Conservation (phyloP, 2,329 filamentous ascomycete genomes). For the Coniochaeta ligniaria region DNA sequence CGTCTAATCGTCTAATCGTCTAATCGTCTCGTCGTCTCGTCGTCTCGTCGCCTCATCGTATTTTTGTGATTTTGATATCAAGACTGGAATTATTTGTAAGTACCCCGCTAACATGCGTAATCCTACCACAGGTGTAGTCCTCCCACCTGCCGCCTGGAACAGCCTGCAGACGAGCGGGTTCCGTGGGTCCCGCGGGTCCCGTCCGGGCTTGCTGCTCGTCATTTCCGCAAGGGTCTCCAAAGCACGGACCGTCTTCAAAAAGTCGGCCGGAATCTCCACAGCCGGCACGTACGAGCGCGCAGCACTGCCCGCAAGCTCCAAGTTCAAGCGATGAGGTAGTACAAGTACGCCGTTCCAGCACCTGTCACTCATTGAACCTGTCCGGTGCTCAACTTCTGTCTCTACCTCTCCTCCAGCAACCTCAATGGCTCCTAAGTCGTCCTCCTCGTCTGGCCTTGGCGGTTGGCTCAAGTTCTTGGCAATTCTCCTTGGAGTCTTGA, state of each 20-base stretch:
- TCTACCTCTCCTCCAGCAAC: not conserved
- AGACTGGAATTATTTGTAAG: too few relatives aligned
- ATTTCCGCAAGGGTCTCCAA: not conserved
- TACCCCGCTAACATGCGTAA: too few relatives aligned
- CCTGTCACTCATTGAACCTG: not conserved
- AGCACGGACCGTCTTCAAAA: not conserved
- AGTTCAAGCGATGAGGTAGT: not conserved
- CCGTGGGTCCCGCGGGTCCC: too few relatives aligned
- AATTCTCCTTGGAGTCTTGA: slow-evolving; percentile 45
- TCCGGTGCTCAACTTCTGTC: not conserved
- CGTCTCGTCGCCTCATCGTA: too few relatives aligned
- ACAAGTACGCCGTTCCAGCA: not conserved
- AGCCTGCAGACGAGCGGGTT: not conserved
- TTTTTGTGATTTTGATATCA: too few relatives aligned
- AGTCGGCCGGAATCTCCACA: not conserved
- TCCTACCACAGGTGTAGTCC: too few relatives aligned
- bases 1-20: too few relatives aligned
- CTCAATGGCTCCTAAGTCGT: slow-evolving; percentile 11
- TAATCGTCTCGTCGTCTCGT: too few relatives aligned
- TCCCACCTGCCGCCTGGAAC: too few relatives aligned
- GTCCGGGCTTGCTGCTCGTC: not conserved
- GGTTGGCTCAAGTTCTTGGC: slow-evolving; percentile 42
- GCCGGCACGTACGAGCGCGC: not conserved
- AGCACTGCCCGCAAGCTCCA: not conserved
- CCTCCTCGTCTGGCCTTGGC: slow-evolving; percentile 12